A percentile compares a stretch with the other conserved stretches of the same genome.
These are phyloP conservation scores for Aaosphaeria arxii DNA, from an alignment of 2,329 filamentous ascomycete genomes.

Conservation along the genomic window DNA sequence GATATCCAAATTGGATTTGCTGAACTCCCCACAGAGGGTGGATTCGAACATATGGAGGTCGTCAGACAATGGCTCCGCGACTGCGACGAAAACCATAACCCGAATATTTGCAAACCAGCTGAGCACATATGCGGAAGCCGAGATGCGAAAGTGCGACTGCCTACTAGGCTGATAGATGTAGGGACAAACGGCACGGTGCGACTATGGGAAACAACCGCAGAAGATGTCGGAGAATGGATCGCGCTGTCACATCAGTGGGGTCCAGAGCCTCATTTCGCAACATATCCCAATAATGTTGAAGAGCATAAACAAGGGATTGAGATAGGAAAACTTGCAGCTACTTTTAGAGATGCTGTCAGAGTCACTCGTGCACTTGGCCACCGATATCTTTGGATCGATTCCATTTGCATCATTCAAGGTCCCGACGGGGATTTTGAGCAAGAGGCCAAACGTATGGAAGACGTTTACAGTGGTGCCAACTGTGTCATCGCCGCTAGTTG, in stretches of 20 bases:
- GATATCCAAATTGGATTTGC: slow-evolving; percentile 1
- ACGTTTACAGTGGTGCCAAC: slow-evolving; percentile 10
- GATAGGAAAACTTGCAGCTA: slow-evolving; percentile 10
- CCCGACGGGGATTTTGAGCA: slow-evolving; percentile 8
- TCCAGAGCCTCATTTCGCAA: slow-evolving; percentile 3
- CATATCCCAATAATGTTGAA: slow-evolving; percentile 2
- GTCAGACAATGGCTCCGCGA: slow-evolving; percentile 1
- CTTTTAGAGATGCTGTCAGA: slow-evolving; percentile 15
- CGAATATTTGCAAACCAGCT: background rate
- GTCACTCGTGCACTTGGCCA: slow-evolving; percentile 10
- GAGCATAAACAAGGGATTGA: slow-evolving; percentile 3
- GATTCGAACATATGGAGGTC: background rate
- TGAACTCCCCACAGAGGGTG: background rate
- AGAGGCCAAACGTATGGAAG: slow-evolving; percentile 9
- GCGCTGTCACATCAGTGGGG: slow-evolving; percentile 13
- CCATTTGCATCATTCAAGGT: slow-evolving; percentile 11
- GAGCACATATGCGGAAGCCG: no score
- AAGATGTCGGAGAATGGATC: slow-evolving; percentile 2
- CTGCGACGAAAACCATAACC: slow-evolving; percentile 4
- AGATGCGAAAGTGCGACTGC: background rate
- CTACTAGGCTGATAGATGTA: background rate
- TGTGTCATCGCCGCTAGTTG: slow-evolving; percentile 9
- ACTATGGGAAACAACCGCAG: background rate
- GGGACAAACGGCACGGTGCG: background rate
- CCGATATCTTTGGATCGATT: slow-evolving; percentile 19